These are phyloP conservation scores for Dinochytrium kinnereticum DNA, from an alignment of 371 early-diverging fungal genomes.

Conservation along the genomic window DNA sequence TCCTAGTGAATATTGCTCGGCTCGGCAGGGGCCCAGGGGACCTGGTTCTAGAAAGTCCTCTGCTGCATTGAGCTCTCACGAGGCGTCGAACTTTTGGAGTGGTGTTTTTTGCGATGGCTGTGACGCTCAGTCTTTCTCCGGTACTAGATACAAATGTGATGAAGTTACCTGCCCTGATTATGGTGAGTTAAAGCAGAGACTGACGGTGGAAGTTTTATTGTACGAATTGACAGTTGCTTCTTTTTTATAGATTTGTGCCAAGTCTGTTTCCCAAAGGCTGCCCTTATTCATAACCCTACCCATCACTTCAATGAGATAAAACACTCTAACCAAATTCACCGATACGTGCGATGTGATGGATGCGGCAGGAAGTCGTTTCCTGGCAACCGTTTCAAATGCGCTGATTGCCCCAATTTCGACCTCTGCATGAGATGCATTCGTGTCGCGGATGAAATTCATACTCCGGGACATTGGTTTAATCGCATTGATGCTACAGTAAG, in stretches of 20 bases:
- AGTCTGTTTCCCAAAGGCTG: slow-evolving; percentile 21
- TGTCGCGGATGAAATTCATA: slow-evolving; percentile 15
- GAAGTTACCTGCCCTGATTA: slow-evolving; percentile 30
- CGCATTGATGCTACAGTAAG: slow-evolving; percentile 13
- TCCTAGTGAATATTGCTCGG: no score
- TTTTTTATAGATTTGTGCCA: slow-evolving; percentile 27
- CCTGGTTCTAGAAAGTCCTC: not conserved
- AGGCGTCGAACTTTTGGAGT: slow-evolving; percentile 7
- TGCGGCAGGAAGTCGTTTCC: slow-evolving; percentile 30
- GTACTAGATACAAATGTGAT: slow-evolving; percentile 31
- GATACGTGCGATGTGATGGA: slow-evolving; percentile 29
- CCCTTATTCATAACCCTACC: not conserved
- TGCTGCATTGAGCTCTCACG: no score
- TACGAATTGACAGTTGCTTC: not conserved
- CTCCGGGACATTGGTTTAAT: slow-evolving; percentile 34
- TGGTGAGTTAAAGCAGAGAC: slow-evolving; percentile 15
- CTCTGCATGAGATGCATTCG: slow-evolving; percentile 28
- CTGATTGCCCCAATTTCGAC: slow-evolving; percentile 38
- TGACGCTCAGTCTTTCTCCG: slow-evolving; percentile 3
- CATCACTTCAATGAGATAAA: slow-evolving; percentile 21
- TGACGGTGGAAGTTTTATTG: not conserved
- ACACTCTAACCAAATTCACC: slow-evolving; percentile 26
- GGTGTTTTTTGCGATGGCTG: slow-evolving; percentile 33
- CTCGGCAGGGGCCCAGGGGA: not conserved
- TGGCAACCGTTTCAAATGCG: slow-evolving; percentile 37